Percentiles rank a stretch among this genome's conserved stretches.
phyloP scores from a whole-genome alignment of 805 yeast genomes.

The Wickerhamomyces queroliae region DNA sequence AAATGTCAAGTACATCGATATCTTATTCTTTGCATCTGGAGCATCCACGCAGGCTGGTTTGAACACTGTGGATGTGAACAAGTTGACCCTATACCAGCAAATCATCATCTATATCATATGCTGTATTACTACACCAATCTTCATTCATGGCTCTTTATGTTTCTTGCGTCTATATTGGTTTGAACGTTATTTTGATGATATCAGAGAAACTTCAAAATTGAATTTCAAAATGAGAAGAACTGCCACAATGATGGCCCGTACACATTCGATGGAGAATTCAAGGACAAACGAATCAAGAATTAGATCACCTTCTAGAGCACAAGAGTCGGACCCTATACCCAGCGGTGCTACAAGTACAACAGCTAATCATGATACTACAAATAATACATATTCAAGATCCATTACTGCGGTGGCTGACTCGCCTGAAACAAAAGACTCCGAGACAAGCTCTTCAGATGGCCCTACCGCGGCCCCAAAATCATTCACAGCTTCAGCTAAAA shows the following conservation, averaged over 20 bases:
- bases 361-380: background rate
- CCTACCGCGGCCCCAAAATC: background rate
- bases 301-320: slow-evolving; percentile 1
- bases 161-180: slow-evolving; percentile 84
- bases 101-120: slow-evolving; percentile 58
- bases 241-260: slow-evolving; percentile 57
- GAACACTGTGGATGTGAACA: slow-evolving; percentile 69
- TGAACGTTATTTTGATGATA: slow-evolving; percentile 79
- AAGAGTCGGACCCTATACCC: too few relatives aligned
- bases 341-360: too few relatives aligned
- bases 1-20: slow-evolving; percentile 67
- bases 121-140: slow-evolving; percentile 77
- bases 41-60: slow-evolving; percentile 90
- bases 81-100: slow-evolving; percentile 71
- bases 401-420: background rate
- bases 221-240: slow-evolving; percentile 81
- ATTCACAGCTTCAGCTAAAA: background rate
- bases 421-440: background rate
- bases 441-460: slow-evolving; percentile 12
- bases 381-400: background rate
- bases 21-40: slow-evolving; percentile 69
- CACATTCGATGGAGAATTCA: slow-evolving; percentile 23
- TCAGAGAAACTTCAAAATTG: slow-evolving; percentile 68
- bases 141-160: slow-evolving; percentile 74
- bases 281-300: slow-evolving; percentile 8